A percentile compares a stretch with the other conserved stretches of the same genome.
phyloP scores from a whole-genome alignment of 2,329 filamentous ascomycete species.

The Cordyceps cicadae region DNA sequence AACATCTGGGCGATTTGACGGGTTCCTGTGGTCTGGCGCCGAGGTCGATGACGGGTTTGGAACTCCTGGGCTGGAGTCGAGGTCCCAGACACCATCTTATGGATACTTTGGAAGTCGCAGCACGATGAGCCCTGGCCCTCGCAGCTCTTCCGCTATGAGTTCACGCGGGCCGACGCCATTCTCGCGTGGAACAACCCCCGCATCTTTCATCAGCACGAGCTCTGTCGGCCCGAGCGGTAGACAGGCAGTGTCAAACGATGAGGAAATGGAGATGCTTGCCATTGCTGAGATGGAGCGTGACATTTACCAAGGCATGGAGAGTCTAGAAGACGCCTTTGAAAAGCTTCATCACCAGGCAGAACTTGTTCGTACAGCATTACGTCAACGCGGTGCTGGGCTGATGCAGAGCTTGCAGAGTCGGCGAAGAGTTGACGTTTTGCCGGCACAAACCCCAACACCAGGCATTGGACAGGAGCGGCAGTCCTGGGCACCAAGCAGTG shows the following conservation, averaged over 20 bases:
- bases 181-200: slow-evolving; percentile 48
- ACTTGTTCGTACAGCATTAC: slow-evolving; percentile 65
- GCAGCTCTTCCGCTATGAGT: slow-evolving; percentile 33
- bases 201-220: slow-evolving; percentile 50
- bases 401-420: slow-evolving; percentile 55
- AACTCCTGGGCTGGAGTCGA: slow-evolving; percentile 38
- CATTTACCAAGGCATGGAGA: slow-evolving; percentile 91
- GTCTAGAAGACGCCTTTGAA: slow-evolving; percentile 88
- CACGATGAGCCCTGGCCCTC: slow-evolving; percentile 32
- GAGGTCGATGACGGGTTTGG: slow-evolving; percentile 46
- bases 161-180: slow-evolving; percentile 42
- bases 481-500: slow-evolving; percentile 30
- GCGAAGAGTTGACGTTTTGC: slow-evolving; percentile 47
- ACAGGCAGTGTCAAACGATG: slow-evolving; percentile 73
- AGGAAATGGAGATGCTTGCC: slow-evolving; percentile 85
- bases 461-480: slow-evolving; percentile 37
- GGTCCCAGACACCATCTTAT: slow-evolving; percentile 46
- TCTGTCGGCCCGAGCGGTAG: slow-evolving; percentile 35
- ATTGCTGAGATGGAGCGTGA: slow-evolving; percentile 87
- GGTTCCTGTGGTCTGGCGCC: slow-evolving; percentile 88
- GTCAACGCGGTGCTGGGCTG: slow-evolving; percentile 74
- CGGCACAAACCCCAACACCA: slow-evolving; percentile 37
- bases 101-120: slow-evolving; percentile 32
- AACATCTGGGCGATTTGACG: slow-evolving; percentile 87
- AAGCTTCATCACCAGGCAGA: slow-evolving; percentile 81